Percentiles rank a stretch among this genome's conserved stretches.
Conservation (phyloP, 257 asterid genomes). For the Fraxinus excelsior region DNA sequence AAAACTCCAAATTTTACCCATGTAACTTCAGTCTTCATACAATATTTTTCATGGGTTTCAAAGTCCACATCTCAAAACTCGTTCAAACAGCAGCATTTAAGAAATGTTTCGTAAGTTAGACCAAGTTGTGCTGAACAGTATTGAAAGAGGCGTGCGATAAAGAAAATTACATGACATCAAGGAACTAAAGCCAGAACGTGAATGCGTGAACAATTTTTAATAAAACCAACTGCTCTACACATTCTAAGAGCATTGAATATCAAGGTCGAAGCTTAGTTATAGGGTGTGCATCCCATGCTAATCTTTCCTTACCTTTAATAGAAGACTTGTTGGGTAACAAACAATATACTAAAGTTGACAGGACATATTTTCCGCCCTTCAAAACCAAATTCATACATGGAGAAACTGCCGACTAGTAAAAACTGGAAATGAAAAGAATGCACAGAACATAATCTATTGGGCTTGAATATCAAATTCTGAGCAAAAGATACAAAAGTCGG, state of each 20-base stretch:
- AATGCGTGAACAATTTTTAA: neutral
- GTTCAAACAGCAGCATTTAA: neutral
- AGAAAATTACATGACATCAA: neutral
- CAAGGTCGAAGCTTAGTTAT: neutral
- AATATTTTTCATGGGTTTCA: neutral
- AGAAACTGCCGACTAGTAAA: neutral
- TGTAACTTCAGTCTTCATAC: neutral
- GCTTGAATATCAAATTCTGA: conserved; percentile 25
- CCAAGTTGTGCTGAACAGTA: neutral
- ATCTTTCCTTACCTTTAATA: no score
- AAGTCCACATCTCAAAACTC: neutral
- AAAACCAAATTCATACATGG: neutral
- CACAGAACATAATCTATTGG: neutral
- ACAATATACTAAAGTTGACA: neutral
- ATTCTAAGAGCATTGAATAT: neutral
- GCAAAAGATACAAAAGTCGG: conserved; percentile 34
- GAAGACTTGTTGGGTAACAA: neutral
- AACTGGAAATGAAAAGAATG: neutral
- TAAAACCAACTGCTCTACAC: neutral
- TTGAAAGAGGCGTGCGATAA: neutral
- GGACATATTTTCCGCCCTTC: neutral
- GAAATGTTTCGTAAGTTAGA: neutral
- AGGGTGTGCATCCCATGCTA: no score
- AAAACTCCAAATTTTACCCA: neutral
- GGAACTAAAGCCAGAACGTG: neutral